These are phyloP conservation scores for Medicago truncatula DNA, from an alignment of 306 rosid genomes.

Conservation along the genomic window MtrunA17r5.0-ANR NC_053043.1:29225001-29225500, in stretches of 20 bases:
- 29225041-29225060: conserved; percentile 16
- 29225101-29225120: too few relatives aligned
- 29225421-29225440: neutral
- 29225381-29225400: conserved; percentile 10
- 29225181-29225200: too few relatives aligned
- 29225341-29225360: conserved; percentile 2
- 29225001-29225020: conserved; percentile 18
- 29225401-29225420: neutral
- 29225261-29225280: neutral
- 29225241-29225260: too few relatives aligned
- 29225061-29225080: conserved; percentile 2
- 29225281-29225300: neutral
- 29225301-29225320: neutral
- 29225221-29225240: too few relatives aligned
- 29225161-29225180: too few relatives aligned
- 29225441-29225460: neutral
- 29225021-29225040: conserved; percentile 34
- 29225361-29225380: neutral
- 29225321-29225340: conserved; percentile 20
- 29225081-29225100: too few relatives aligned
- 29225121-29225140: too few relatives aligned
- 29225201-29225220: too few relatives aligned
- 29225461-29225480: neutral
- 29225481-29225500: neutral
- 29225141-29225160: too few relatives aligned